Evolutionary conservation across 441 rosid species (phyloP).

Genomic region (Euphorbia schlechtendalii): DNA sequence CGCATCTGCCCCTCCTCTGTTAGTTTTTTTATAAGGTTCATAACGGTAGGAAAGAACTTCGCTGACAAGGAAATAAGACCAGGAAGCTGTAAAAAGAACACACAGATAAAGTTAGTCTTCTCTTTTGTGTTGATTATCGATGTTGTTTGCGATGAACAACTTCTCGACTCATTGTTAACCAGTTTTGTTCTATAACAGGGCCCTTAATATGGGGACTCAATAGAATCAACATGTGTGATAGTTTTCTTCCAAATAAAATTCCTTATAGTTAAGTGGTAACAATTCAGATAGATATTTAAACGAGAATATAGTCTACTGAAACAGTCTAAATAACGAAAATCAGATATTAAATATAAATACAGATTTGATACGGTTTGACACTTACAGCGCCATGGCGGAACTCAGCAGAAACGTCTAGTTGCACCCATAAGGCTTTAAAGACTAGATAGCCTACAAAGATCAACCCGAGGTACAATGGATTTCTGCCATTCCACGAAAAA

Average conservation of each 20-base stretch:
- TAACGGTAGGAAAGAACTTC: conserved; percentile 78
- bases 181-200: no score
- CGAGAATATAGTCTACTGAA: background rate
- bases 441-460: conserved; percentile 69
- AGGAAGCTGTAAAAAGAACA: conserved; percentile 90
- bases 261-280: background rate
- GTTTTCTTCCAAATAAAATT: no score
- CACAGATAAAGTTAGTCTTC: no score
- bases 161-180: no score
- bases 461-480: conserved; percentile 68
- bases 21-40: conserved; percentile 80
- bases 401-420: conserved; percentile 68
- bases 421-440: conserved; percentile 87
- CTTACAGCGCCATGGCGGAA: conserved; percentile 84
- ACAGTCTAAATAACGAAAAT: no score
- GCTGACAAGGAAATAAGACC: conserved; percentile 80
- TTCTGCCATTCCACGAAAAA: conserved; percentile 42
- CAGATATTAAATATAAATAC: no score
- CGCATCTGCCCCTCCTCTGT: conserved; percentile 79
- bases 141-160: no score
- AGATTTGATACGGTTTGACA: conserved; percentile 16
- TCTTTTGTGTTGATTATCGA: no score
- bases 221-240: background rate
- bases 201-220: background rate
- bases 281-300: no score